These are phyloP conservation scores for Cercospora sp. DNA, from an alignment of 2,329 filamentous ascomycete genomes.

Conservation along the genomic window DNA sequence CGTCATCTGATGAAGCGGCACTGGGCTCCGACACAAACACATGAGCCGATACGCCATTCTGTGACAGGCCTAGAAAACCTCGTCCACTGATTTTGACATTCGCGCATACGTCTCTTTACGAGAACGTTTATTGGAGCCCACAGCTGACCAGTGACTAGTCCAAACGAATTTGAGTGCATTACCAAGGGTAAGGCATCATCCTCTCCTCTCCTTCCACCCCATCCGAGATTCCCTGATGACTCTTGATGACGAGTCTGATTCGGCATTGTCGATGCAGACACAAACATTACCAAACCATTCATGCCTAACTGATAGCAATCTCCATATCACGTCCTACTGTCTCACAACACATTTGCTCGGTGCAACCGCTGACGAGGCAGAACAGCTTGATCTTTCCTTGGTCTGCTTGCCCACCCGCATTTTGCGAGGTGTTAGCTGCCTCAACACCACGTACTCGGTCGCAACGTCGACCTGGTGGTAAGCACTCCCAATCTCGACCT, in stretches of 20 bases:
- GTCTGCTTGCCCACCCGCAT: not conserved
- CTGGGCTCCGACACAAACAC: constrained; percentile 42
- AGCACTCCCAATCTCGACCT: not conserved
- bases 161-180: not conserved
- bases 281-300: constrained; percentile 42
- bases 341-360: not conserved
- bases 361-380: not conserved
- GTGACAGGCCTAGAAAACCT: constrained; percentile 50
- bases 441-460: not conserved
- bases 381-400: not conserved
- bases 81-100: constrained; percentile 42
- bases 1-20: constrained; percentile 41
- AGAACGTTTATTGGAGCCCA: not conserved
- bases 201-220: not conserved
- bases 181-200: not conserved
- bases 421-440: not conserved
- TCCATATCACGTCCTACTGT: not conserved
- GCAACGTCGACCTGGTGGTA: not conserved
- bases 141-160: not conserved
- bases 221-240: constrained; percentile 37
- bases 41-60: constrained; percentile 42
- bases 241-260: constrained; percentile 46
- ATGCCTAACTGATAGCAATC: constrained; percentile 32
- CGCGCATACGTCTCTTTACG: not conserved
- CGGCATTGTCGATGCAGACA: constrained; percentile 43